phyloP scores from a whole-genome alignment of 768 basidiomycete genomes.

The Suillus plorans region DNA sequence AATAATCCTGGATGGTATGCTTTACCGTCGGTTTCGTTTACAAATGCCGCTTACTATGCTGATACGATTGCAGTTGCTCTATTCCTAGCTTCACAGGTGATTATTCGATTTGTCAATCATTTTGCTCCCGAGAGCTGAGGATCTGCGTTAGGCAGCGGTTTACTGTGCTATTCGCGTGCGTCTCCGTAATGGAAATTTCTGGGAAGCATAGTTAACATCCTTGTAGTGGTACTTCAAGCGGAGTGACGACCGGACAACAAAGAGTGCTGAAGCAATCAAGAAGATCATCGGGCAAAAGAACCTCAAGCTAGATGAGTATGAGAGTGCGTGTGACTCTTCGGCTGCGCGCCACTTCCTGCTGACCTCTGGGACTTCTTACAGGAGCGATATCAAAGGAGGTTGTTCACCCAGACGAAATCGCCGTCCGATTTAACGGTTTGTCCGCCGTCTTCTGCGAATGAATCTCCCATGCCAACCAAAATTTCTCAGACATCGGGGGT shows the following conservation, averaged over 20 bases:
- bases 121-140: not conserved
- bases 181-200: not conserved
- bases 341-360: not conserved
- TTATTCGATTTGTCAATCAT: not conserved
- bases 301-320: conserved; percentile 87
- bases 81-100: conserved; percentile 4
- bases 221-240: conserved; percentile 1
- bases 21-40: not conserved
- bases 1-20: conserved; percentile 1
- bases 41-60: too few species aligned
- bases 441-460: not conserved
- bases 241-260: not conserved
- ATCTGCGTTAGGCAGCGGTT: not conserved
- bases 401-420: conserved; percentile 85
- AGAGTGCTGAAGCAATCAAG: conserved; percentile 3
- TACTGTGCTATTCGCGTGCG: conserved; percentile 1
- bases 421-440: conserved; percentile 65
- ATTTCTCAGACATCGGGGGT: conserved; percentile 78
- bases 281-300: conserved; percentile 52
- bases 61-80: not conserved
- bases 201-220: not conserved
- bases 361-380: conserved; percentile 25
- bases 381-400: conserved; percentile 85
- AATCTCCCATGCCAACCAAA: not conserved
- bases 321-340: conserved; percentile 54